Evolutionary conservation across 768 basidiomycete genomes (phyloP).

Genomic region (Kwoniella sp.): DNA sequence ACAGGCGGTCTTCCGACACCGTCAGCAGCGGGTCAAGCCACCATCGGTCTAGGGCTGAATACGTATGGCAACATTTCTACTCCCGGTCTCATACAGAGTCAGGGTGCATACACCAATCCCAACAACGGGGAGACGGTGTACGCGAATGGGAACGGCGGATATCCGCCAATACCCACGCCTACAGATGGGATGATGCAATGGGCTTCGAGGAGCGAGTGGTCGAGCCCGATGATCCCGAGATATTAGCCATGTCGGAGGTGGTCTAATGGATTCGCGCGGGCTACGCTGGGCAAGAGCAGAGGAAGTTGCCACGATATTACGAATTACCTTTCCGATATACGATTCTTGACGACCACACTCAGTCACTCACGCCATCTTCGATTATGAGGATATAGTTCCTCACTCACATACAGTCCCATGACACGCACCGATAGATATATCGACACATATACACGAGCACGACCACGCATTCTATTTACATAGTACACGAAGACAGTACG

Average conservation of each 20-base stretch:
- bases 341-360: too few species aligned
- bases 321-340: too few species aligned
- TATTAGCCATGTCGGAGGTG: background rate
- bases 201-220: conserved; percentile 31
- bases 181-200: conserved; percentile 9
- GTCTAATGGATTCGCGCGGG: too few species aligned
- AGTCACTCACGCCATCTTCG: too few species aligned
- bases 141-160: conserved; percentile 5
- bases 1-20: background rate
- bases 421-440: too few species aligned
- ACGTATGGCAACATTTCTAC: background rate
- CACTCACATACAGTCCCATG: too few species aligned
- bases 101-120: background rate
- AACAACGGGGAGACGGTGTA: conserved; percentile 13
- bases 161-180: background rate
- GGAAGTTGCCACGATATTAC: too few species aligned
- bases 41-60: conserved; percentile 13
- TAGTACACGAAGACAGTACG: too few species aligned
- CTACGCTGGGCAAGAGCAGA: too few species aligned
- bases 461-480: too few species aligned
- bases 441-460: too few species aligned
- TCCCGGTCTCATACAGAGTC: background rate
- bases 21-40: background rate
- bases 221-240: conserved; percentile 22
- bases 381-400: too few species aligned